Evolutionary conservation across 768 basidiomycete species (phyloP), one percentile per base, ranked within the genome.

Genomic region (Tulasnella sp.): DNA sequence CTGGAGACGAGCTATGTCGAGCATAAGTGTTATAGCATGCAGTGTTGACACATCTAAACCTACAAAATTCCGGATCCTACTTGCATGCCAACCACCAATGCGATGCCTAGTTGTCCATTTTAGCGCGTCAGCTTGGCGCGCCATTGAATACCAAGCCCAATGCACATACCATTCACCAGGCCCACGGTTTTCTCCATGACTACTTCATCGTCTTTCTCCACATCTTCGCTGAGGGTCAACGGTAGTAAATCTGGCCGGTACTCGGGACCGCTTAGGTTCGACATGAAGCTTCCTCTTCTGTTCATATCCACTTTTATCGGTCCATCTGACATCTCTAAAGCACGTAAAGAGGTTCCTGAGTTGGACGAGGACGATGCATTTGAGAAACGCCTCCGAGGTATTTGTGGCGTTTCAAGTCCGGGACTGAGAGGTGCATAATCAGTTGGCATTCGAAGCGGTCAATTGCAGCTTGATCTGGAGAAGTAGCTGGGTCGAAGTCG

Each of bases 1-100:
- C 95, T 1, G 94, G 92, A 4, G 90, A 93, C 3, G 90, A 93
- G 73, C 89, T 92, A 60, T 45, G 19, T 64, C 65, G 24, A 29
- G 19, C 21, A 27, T 15, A 19, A 44, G 23, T 1, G 19, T 13
- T 3, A 43, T 13, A 3, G n/a, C 15, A 45, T 15, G 4, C 9
- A 10, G 7, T 13, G 21, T 19, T 4, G 21, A 61, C 13, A 27
- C 24, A 56, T 38, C 19, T 63, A 2, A 52, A 69, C 85, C 64
- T 68, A 91, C 89, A 95, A 96, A 61, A 96, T 96, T 32, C 92
- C 92, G 17, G 91, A 94, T 15, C 92, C 92, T 67, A 85, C 86
- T 77, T 94, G 91, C 65, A 81, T 71, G 5, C 92, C 90, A 17
- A 88, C 83, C 63, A 93, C 80, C 44, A 96, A 73, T 27, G 87